Percentiles rank a stretch among this genome's conserved stretches.
Evolutionary conservation across 2,329 filamentous ascomycete species (phyloP).

Genomic region (Ophiostoma fasciatum): DNA sequence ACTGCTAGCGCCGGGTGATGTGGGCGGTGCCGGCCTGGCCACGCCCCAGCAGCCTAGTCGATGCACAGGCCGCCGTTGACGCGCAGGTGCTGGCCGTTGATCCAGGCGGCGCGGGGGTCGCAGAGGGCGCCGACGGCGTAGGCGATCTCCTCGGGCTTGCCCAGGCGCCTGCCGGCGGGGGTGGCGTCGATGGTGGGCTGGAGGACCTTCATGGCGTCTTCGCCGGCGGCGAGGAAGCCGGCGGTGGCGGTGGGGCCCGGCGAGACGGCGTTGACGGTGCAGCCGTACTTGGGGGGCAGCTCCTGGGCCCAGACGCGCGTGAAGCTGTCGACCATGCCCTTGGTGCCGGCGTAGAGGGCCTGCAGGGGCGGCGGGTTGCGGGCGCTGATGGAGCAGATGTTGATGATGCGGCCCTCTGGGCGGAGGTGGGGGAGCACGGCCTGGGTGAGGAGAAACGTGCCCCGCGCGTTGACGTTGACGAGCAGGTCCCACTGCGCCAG

Average conservation of each 20-base stretch:
- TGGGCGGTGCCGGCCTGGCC: no score
- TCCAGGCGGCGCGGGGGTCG: slow-evolving; percentile 28
- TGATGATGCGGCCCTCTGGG: slow-evolving; percentile 34
- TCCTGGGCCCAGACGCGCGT: slow-evolving; percentile 45
- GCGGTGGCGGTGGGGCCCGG: slow-evolving; percentile 41
- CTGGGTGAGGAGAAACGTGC: slow-evolving; percentile 36
- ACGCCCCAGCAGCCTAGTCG: no score
- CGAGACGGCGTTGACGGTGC: slow-evolving; percentile 45
- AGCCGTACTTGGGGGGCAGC: slow-evolving; percentile 34
- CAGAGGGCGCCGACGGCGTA: slow-evolving; percentile 30
- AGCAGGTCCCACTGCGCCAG: slow-evolving; percentile 35
- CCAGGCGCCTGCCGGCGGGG: slow-evolving; percentile 27
- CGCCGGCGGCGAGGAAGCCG: slow-evolving; percentile 13
- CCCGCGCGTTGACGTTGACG: slow-evolving; percentile 44
- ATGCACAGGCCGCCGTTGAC: slow-evolving; percentile 16
- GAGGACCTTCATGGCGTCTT: slow-evolving; percentile 25
- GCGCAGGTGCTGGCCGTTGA: slow-evolving; percentile 25
- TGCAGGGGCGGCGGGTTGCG: slow-evolving; percentile 15
- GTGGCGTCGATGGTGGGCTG: slow-evolving; percentile 27
- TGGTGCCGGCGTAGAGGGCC: slow-evolving; percentile 11
- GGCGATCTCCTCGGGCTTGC: slow-evolving; percentile 29
- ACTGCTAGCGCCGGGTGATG: no score
- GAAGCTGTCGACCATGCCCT: slow-evolving; percentile 41
- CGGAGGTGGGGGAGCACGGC: slow-evolving; percentile 35
- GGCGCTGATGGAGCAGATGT: slow-evolving; percentile 40